Conservation (phyloP, 2,329 filamentous ascomycete genomes). For the Fusarium sp. region DNA sequence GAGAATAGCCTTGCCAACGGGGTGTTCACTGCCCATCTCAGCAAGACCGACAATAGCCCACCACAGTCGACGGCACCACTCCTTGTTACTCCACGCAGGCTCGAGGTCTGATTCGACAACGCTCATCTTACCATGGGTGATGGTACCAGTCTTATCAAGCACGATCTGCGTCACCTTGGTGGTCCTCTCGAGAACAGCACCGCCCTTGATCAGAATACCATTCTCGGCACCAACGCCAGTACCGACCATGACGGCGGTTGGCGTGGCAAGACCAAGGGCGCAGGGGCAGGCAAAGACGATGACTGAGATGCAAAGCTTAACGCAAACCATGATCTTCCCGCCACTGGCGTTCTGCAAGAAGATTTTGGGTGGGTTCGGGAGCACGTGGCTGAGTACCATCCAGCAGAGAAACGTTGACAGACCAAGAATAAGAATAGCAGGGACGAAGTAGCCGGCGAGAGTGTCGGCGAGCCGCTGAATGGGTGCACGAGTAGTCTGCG, state of each 20-base stretch:
- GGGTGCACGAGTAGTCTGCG: constrained; percentile 92
- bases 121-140: constrained; percentile 96
- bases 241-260: constrained; percentile 98
- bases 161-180: constrained; percentile 92
- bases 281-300: constrained; percentile 99
- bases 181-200: constrained; percentile 88
- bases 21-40: constrained; percentile 95
- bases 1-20: constrained; percentile 90
- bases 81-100: constrained; percentile 75
- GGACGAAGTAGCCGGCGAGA: constrained; percentile 94
- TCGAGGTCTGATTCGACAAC: constrained; percentile 79
- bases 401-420: constrained; percentile 87
- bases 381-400: constrained; percentile 93
- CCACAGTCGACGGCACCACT: constrained; percentile 82
- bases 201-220: constrained; percentile 97
- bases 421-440: constrained; percentile 86
- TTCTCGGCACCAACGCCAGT: constrained; percentile 97
- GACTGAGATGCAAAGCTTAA: constrained; percentile 97
- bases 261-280: constrained; percentile 93
- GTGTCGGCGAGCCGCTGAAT: constrained; percentile 94
- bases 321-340: constrained; percentile 94
- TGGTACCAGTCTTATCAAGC: constrained; percentile 94
- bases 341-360: constrained; percentile 85
- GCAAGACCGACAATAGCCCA: constrained; percentile 97
- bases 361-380: constrained; percentile 87